phyloP scores from a whole-genome alignment of 495 filamentous ascomycete genomes.

The Penicillium salamii region DNA sequence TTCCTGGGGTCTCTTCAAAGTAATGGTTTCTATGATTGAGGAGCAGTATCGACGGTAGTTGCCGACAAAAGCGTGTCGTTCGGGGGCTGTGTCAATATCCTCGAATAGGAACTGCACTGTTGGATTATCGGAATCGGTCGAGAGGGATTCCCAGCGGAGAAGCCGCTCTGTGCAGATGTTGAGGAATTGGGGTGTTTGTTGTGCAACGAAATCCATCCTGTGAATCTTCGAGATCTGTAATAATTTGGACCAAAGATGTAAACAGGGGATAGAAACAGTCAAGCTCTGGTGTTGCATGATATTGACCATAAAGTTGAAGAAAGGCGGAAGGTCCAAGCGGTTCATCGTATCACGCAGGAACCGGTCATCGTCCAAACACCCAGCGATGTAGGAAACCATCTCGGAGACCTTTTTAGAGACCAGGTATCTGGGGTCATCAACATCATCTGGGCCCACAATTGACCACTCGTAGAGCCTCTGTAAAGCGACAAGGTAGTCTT shows the following conservation, averaged over 20 bases:
- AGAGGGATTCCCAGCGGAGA: conserved; percentile 80
- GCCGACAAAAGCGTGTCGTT: conserved; percentile 93
- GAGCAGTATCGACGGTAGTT: conserved; percentile 92
- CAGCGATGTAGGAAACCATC: conserved; percentile 81
- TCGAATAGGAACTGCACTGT: conserved; percentile 79
- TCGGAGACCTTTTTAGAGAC: conserved; percentile 93
- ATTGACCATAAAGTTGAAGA: conserved; percentile 74
- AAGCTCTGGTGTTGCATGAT: conserved; percentile 84
- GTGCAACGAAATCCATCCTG: conserved; percentile 62
- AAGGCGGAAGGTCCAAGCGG: conserved; percentile 65
- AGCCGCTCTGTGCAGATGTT: conserved; percentile 75
- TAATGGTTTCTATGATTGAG: conserved; percentile 79
- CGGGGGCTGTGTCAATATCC: conserved; percentile 92
- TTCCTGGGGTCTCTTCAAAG: conserved; percentile 73
- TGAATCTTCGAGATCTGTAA: conserved; percentile 63
- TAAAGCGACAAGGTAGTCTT: conserved; percentile 67
- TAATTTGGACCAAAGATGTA: conserved; percentile 86
- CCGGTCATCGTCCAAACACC: conserved; percentile 75
- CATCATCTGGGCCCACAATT: conserved; percentile 68
- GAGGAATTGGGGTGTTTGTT: conserved; percentile 70
- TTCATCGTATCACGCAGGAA: conserved; percentile 49
- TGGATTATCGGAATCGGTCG: conserved; percentile 74
- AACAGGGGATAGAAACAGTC: conserved; percentile 83
- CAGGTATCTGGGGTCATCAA: conserved; percentile 87
- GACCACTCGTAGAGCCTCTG: conserved; percentile 80